A percentile compares a stretch with the other conserved stretches of the same genome.
Conservation (phyloP, 306 rosid genomes). For the Corylus americana region DNA sequence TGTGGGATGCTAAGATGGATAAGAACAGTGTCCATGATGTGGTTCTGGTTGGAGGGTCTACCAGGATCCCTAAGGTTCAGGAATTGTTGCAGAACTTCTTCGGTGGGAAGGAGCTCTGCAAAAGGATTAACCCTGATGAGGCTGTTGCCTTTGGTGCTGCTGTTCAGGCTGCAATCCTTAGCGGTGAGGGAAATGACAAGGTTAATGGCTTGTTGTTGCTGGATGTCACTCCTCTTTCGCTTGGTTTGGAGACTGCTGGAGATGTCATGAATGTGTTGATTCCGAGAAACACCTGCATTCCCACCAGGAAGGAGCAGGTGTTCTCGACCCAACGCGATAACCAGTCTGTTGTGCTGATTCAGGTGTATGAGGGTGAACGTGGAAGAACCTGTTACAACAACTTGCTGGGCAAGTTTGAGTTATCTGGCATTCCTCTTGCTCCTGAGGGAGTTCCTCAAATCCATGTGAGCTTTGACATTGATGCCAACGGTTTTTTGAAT, state of each 20-base stretch:
- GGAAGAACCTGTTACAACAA: no score
- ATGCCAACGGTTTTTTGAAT: constrained; percentile 47
- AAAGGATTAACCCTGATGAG: constrained; percentile 50
- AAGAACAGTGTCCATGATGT: constrained; percentile 49
- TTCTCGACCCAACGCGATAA: constrained; percentile 47
- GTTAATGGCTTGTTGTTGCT: constrained; percentile 42
- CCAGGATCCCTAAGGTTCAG: constrained; percentile 57
- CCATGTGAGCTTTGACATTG: constrained; percentile 39
- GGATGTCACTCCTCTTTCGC: constrained; percentile 52
- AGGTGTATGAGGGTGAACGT: no score
- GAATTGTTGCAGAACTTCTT: constrained; percentile 46
- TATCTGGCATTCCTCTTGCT: constrained; percentile 46
- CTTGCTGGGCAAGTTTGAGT: constrained; percentile 25
- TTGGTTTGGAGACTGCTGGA: constrained; percentile 47
- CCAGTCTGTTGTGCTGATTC: constrained; percentile 45
- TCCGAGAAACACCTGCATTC: constrained; percentile 50
- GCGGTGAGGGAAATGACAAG: constrained; percentile 44
- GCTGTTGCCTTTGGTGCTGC: constrained; percentile 62
- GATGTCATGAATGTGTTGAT: constrained; percentile 51
- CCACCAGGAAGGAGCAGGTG: constrained; percentile 49
- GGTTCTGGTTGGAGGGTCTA: constrained; percentile 60
- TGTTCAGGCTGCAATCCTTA: constrained; percentile 57
- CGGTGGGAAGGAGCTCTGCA: constrained; percentile 54
- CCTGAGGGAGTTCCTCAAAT: constrained; percentile 52
- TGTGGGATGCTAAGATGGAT: constrained; percentile 59